Percentiles rank a stretch among this genome's conserved stretches.
Evolutionary conservation across 192 early-diverging fungal genomes (phyloP).

Genomic region (Umbelopsis ramanniana): DNA sequence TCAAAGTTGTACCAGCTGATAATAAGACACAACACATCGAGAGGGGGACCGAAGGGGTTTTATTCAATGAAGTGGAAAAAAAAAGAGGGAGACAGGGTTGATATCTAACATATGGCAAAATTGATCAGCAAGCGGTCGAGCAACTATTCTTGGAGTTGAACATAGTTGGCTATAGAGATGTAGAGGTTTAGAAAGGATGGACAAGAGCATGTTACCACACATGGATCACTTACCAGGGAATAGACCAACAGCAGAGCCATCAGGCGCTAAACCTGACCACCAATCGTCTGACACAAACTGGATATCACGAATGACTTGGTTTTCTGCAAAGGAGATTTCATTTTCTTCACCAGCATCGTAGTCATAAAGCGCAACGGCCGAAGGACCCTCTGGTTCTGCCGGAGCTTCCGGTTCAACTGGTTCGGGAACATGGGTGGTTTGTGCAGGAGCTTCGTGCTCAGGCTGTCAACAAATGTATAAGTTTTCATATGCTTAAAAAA

Average conservation of each 20-base stretch:
- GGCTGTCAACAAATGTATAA: neutral
- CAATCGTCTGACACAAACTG: conserved; percentile 87
- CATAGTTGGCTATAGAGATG: conserved; percentile 51
- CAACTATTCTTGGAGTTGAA: conserved; percentile 46
- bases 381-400: conserved; percentile 40
- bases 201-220: neutral
- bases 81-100: neutral
- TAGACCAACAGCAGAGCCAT: conserved; percentile 60
- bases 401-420: conserved; percentile 24
- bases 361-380: conserved; percentile 76
- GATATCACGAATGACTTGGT: conserved; percentile 77
- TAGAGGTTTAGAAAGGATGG: neutral
- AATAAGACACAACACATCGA: too few species aligned
- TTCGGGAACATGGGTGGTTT: conserved; percentile 27
- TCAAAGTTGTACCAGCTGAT: too few species aligned
- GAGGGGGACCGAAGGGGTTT: too few species aligned
- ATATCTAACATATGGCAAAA: conserved; percentile 2
- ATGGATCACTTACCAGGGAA: conserved; percentile 68
- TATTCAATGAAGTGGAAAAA: too few species aligned
- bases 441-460: neutral
- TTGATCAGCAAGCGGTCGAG: neutral
- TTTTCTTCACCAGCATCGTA: conserved; percentile 87
- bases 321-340: conserved; percentile 82
- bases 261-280: conserved; percentile 80
- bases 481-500: neutral